A percentile compares a stretch with the other conserved stretches of the same genome.
Evolutionary conservation across 345 rosid species (phyloP).

Genomic region (Syzygium grande): DNA sequence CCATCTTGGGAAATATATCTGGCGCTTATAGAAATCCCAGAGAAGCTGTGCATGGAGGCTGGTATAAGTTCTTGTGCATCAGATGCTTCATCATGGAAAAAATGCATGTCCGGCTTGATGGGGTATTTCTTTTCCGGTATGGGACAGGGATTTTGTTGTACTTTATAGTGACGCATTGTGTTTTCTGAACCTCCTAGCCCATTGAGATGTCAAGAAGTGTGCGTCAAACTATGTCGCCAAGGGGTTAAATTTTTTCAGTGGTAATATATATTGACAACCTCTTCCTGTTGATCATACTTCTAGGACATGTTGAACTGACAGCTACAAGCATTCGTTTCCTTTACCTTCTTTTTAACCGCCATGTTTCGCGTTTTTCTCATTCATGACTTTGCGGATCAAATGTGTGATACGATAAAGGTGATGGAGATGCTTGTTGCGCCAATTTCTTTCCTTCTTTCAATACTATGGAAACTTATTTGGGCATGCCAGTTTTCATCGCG

Average conservation of each 20-base stretch:
- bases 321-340: not conserved
- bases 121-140: not conserved
- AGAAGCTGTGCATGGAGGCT: not conserved
- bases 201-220: not conserved
- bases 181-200: not conserved
- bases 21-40: not conserved
- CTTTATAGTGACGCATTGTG: not conserved
- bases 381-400: not conserved
- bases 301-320: not conserved
- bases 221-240: not conserved
- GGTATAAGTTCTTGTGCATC: not conserved
- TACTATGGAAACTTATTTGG: not conserved
- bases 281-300: not conserved
- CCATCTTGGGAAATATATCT: not conserved
- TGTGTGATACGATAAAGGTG: not conserved
- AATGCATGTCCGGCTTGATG: not conserved
- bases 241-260: not conserved
- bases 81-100: not conserved
- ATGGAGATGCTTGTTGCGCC: not conserved
- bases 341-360: not conserved
- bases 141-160: not conserved
- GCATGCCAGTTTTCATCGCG: not conserved
- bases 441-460: not conserved
- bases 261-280: not conserved
- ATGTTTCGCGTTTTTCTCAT: not conserved